Percentiles rank a stretch among this genome's conserved stretches.
phyloP scores from a whole-genome alignment of 352 stramenopile species.

The Thraustotheca clavata region DNA sequence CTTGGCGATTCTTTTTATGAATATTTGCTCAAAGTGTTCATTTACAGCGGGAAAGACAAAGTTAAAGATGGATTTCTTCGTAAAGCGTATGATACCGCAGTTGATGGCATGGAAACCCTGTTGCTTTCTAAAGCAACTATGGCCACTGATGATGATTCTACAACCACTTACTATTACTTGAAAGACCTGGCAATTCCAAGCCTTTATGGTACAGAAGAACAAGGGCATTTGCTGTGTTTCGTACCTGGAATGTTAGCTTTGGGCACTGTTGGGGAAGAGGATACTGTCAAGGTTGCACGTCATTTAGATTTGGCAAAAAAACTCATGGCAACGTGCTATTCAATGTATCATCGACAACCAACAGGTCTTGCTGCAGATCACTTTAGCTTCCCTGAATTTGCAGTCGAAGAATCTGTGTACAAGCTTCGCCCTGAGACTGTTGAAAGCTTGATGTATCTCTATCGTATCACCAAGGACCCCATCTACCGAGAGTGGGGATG shows the following conservation, averaged over 20 bases:
- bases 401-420: constrained; percentile 71
- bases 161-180: constrained; percentile 29
- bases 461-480: constrained; percentile 90
- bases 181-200: constrained; percentile 38
- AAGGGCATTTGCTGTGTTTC: constrained; percentile 98
- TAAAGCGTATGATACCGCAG: constrained; percentile 90
- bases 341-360: constrained; percentile 90
- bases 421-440: constrained; percentile 92
- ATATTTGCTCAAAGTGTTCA: constrained; percentile 96
- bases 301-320: constrained; percentile 85
- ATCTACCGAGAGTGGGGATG: constrained; percentile 94
- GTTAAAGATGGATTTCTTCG: constrained; percentile 52
- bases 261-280: constrained; percentile 61
- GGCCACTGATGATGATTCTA: constrained; percentile 26
- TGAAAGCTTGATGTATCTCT: constrained; percentile 95
- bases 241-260: constrained; percentile 89
- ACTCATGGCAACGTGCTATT: constrained; percentile 89
- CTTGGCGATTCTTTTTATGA: constrained; percentile 97
- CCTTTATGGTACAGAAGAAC: constrained; percentile 47
- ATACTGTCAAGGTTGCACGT: constrained; percentile 53
- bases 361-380: constrained; percentile 93
- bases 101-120: constrained; percentile 89
- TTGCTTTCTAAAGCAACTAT: constrained; percentile 49
- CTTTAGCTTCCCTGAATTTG: constrained; percentile 77
- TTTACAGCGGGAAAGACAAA: constrained; percentile 87